These are phyloP conservation scores for Ambrosia artemisiifolia DNA, from an alignment of 129 eudicot species.

Conservation along the genomic window DNA sequence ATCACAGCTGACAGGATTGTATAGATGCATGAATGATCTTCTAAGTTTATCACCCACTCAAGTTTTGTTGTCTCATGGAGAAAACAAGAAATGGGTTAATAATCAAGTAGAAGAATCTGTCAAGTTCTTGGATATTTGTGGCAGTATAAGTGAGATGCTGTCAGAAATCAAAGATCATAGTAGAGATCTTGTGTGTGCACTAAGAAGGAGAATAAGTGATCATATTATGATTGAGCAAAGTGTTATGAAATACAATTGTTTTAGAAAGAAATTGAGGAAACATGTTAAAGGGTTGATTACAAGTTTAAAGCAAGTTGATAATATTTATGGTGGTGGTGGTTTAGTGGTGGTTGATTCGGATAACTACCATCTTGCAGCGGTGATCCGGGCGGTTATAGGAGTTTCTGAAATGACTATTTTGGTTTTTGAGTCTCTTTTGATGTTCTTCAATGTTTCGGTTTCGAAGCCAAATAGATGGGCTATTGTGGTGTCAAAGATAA, in stretches of 20 bases:
- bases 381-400: conserved; percentile 37
- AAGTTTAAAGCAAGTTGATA: conserved; percentile 40
- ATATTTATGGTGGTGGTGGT: conserved; percentile 1
- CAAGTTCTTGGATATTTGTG: conserved; percentile 36
- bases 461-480: conserved; percentile 37
- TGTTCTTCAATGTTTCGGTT: conserved; percentile 16
- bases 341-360: conserved; percentile 14
- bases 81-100: conserved; percentile 30
- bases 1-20: conserved; percentile 42
- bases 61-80: conserved; percentile 30
- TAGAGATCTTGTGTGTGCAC: conserved; percentile 41
- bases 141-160: conserved; percentile 33
- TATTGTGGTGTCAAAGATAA: conserved; percentile 29
- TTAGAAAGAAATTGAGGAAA: conserved; percentile 50
- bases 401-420: conserved; percentile 29
- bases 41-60: conserved; percentile 32
- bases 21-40: conserved; percentile 41
- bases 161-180: conserved; percentile 37
- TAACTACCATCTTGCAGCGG: conserved; percentile 16
- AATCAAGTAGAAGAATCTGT: conserved; percentile 38
- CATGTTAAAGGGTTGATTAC: conserved; percentile 24
- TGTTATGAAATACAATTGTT: conserved; percentile 29
- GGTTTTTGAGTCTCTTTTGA: conserved; percentile 34
- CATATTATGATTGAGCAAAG: conserved; percentile 26
- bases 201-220: conserved; percentile 39